Evolutionary conservation across 129 eudicot genomes (phyloP).

Genomic region (Ambrosia artemisiifolia): DNA sequence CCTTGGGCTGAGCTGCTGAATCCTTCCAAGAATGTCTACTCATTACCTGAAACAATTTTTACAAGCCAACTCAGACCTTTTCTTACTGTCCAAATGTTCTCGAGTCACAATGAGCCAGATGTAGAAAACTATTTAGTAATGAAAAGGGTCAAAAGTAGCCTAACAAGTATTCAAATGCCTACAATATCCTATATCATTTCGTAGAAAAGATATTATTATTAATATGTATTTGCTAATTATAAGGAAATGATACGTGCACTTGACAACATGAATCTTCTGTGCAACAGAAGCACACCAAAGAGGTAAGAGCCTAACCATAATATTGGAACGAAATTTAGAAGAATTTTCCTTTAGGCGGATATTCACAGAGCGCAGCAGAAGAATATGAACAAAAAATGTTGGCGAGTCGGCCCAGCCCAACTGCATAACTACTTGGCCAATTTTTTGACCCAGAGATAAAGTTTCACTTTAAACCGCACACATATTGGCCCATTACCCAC

Average conservation of each 20-base stretch:
- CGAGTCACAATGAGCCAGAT: not conserved
- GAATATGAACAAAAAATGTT: not conserved
- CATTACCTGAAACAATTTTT: constrained; percentile 58
- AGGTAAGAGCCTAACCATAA: not conserved
- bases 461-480: not conserved
- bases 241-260: too few relatives aligned
- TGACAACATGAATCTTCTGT: not conserved
- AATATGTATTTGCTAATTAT: too few relatives aligned
- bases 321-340: not conserved
- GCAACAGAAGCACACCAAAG: not conserved
- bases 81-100: not conserved
- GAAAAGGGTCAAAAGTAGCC: not conserved
- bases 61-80: not conserved
- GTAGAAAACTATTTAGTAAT: too few relatives aligned
- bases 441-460: not conserved
- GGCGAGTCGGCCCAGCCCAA: not conserved
- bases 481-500: not conserved
- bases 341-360: not conserved
- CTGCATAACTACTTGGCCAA: not conserved
- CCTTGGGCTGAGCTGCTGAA: constrained; percentile 76
- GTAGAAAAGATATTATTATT: too few relatives aligned
- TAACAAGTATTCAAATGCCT: not conserved
- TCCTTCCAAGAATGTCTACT: constrained; percentile 99
- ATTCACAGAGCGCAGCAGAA: not conserved
- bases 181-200: not conserved